Base-by-base conservation (phyloP, 73 alveolate species). In the Urostyla sp. region DNA sequence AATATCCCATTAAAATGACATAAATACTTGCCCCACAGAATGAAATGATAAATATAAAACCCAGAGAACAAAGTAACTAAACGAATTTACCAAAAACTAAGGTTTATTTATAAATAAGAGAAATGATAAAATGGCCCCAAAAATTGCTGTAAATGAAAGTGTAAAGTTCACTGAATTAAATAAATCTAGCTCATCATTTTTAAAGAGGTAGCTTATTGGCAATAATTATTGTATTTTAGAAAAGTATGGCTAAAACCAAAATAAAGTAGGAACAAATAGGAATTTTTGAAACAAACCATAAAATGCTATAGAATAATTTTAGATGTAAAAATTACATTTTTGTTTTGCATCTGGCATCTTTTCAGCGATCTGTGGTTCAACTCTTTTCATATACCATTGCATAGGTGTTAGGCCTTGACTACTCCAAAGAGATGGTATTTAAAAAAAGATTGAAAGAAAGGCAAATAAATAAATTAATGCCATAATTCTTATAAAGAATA, bases 1-100 rank as follows among this genome's bases (percentile, higher is more conserved):
- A 4, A 91, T 91, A 59, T 94, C 98, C 98, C 98, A 94, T 75
- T 94, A 85, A 53, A 94, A 94, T n/a, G 86, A 46, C 90, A 86
- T 77, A 52, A 91, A 91, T 16, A 66, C 40, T 28, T 87, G 85
- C 0, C 98, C 98, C 0, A 84, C 89, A 11, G 59, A 32, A 45
- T 28, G 77, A 28, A 88, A 54, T 3, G 95, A 83, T 8, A 80
- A 52, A 61, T 91, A 94, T 20, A 67, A 40, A 36, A 60, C 75
- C 92, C 94, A 94, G 2, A 94, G 85, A 21, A 72, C 28, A 1
- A 72, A 18, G 38, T 51, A 92, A 18, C 87, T 54, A 23, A 77
- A 43, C 35, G 87, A 45, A 38, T 76, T 85, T 55, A 88, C 78
- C 28, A 88, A 58, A 23, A 35, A 60, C 30, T 46, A 31, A 0